These are phyloP conservation scores for Sisymbrium irio DNA, from an alignment of 345 rosid genomes.

Conservation along the genomic window DNA sequence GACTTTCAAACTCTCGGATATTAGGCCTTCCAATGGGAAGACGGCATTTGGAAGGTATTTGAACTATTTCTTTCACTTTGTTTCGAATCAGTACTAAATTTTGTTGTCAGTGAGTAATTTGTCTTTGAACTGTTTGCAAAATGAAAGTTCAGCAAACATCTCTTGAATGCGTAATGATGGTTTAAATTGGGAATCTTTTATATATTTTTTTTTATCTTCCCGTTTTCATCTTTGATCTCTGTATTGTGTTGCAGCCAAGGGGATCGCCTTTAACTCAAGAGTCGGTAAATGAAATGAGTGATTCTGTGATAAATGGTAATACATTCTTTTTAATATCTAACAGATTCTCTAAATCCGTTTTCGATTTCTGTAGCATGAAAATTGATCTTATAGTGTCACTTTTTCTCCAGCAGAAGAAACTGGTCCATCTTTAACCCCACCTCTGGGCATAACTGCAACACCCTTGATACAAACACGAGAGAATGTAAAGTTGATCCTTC, in stretches of 20 bases:
- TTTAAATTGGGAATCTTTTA: too few species aligned
- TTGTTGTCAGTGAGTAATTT: too few species aligned
- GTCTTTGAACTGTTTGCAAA: neutral
- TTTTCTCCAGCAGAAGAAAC: neutral
- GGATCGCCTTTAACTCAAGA: slow-evolving; percentile 31
- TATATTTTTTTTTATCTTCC: too few species aligned
- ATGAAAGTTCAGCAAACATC: neutral
- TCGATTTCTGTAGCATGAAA: neutral
- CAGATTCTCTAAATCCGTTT: neutral
- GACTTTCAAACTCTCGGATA: slow-evolving; percentile 36
- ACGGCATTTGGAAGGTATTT: slow-evolving; percentile 20
- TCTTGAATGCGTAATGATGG: too few species aligned
- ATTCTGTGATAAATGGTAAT: slow-evolving; percentile 27
- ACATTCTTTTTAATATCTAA: neutral
- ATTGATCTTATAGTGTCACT: neutral
- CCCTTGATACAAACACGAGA: neutral
- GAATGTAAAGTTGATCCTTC: neutral
- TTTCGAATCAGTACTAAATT: neutral
- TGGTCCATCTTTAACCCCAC: neutral
- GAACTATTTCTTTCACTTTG: neutral
- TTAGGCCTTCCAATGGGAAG: slow-evolving; percentile 50
- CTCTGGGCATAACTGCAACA: neutral
- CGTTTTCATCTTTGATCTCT: neutral
- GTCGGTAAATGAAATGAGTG: slow-evolving; percentile 14
- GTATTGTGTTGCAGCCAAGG: slow-evolving; percentile 21